Evolutionary conservation across 306 rosid genomes (phyloP).

Genomic region (Potentilla sterilis): DNA sequence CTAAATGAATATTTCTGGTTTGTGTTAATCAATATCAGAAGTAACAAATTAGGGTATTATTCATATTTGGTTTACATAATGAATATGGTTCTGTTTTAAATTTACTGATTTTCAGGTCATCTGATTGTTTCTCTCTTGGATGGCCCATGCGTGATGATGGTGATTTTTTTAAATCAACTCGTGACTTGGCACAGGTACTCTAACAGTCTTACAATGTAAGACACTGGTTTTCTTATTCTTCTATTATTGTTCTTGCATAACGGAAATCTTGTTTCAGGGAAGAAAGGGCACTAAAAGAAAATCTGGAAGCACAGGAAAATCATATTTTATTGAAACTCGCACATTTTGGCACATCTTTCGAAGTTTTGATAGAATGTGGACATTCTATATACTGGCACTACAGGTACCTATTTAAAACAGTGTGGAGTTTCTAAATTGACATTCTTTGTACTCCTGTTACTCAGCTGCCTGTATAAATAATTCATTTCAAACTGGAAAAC

Average conservation of each 20-base stretch:
- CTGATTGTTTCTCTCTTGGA: slow-evolving; percentile 94
- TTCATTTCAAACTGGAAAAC: slow-evolving; percentile 24
- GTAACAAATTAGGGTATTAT: slow-evolving; percentile 20
- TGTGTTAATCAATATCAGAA: slow-evolving; percentile 34
- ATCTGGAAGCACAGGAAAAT: slow-evolving; percentile 71
- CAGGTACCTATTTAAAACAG: slow-evolving; percentile 61
- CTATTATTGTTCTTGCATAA: slow-evolving; percentile 19
- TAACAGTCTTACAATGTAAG: slow-evolving; percentile 6
- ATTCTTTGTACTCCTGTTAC: slow-evolving; percentile 10
- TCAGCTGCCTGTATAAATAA: slow-evolving; percentile 23
- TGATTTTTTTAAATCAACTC: slow-evolving; percentile 85
- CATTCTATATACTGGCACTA: slow-evolving; percentile 74
- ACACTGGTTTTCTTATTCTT: slow-evolving; percentile 12
- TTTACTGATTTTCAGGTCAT: slow-evolving; percentile 50
- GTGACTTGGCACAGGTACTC: slow-evolving; percentile 53
- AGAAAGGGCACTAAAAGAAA: slow-evolving; percentile 55
- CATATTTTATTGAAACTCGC: slow-evolving; percentile 78
- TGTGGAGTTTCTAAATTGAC: slow-evolving; percentile 13
- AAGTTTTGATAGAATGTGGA: slow-evolving; percentile 94
- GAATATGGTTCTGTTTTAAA: slow-evolving; percentile 11
- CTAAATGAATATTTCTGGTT: slow-evolving; percentile 97
- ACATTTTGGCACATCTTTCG: slow-evolving; percentile 91
- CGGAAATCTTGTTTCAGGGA: slow-evolving; percentile 51
- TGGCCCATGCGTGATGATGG: slow-evolving; percentile 99
- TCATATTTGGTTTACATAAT: slow-evolving; percentile 11